These are phyloP conservation scores for Epichloe sibirici DNA, from an alignment of 2,329 filamentous ascomycete genomes.

Conservation along the genomic window DNA sequence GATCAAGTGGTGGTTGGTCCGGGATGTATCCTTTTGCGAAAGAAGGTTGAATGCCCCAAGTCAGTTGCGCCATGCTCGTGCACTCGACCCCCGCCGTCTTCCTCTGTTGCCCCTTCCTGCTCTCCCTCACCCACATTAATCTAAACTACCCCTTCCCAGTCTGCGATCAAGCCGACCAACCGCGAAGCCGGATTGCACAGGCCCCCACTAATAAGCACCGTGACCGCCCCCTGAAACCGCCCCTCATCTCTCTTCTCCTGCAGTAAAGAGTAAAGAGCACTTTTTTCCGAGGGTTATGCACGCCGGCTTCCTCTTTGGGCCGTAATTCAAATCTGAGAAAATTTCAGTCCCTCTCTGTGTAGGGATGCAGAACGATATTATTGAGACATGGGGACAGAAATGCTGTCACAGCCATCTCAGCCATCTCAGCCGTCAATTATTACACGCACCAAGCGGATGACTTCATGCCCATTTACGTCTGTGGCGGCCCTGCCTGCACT, in stretches of 20 bases:
- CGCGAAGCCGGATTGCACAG: background rate
- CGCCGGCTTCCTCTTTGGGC: background rate
- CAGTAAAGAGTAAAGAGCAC: background rate
- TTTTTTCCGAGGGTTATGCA: background rate
- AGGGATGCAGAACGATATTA: no score
- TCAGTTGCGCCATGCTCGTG: no score
- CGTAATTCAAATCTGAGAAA: background rate
- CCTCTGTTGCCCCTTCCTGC: no score
- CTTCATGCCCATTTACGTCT: background rate
- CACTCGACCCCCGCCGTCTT: no score
- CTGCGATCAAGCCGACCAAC: background rate
- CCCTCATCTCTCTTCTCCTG: conserved; percentile 5
- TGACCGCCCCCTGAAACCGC: conserved; percentile 6
- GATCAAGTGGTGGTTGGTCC: no score
- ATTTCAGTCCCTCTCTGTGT: background rate
- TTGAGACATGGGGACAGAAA: background rate
- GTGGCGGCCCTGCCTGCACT: no score
- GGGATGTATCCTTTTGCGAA: no score
- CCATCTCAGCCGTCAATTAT: background rate
- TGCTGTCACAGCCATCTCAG: background rate
- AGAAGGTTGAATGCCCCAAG: no score
- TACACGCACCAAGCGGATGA: background rate
- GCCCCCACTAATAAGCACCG: conserved; percentile 2
- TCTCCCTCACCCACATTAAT: no score
- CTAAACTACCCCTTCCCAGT: no score